These are phyloP conservation scores for Orychophragmus violaceus DNA, from an alignment of 345 rosid species.

Conservation along the genomic window DNA sequence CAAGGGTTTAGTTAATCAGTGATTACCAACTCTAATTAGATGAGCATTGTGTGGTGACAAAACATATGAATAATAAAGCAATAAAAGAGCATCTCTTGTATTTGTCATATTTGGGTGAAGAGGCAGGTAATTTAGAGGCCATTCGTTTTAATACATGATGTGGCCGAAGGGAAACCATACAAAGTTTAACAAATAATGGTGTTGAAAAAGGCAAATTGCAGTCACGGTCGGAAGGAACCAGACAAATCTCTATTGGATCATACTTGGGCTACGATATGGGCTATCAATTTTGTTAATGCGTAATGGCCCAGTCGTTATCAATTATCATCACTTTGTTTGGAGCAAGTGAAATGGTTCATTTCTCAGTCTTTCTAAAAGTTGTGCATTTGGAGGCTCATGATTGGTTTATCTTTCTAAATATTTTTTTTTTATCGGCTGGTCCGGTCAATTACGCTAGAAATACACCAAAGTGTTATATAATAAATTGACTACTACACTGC, in stretches of 20 bases:
- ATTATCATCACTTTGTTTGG: neutral
- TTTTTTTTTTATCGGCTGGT: too few species aligned
- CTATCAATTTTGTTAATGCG: neutral
- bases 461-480: too few species aligned
- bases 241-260: neutral
- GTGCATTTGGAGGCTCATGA: too few species aligned
- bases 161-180: constrained; percentile 18
- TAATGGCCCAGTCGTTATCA: neutral
- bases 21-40: constrained; percentile 19
- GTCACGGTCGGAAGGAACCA: constrained; percentile 10
- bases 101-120: neutral
- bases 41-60: constrained; percentile 20
- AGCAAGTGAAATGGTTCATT: neutral
- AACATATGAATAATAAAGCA: neutral
- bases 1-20: constrained; percentile 3
- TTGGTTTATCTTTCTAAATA: neutral
- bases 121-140: neutral
- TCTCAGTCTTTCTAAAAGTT: neutral
- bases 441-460: too few species aligned
- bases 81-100: constrained; percentile 1
- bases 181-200: neutral
- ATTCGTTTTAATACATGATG: constrained; percentile 15
- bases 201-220: neutral
- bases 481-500: too few species aligned
- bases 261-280: neutral